Evolutionary conservation across 1,284 basidiomycete genomes (phyloP), one percentile per base, ranked within the genome.

Genomic region (Malassezia sympodialis): DNA sequence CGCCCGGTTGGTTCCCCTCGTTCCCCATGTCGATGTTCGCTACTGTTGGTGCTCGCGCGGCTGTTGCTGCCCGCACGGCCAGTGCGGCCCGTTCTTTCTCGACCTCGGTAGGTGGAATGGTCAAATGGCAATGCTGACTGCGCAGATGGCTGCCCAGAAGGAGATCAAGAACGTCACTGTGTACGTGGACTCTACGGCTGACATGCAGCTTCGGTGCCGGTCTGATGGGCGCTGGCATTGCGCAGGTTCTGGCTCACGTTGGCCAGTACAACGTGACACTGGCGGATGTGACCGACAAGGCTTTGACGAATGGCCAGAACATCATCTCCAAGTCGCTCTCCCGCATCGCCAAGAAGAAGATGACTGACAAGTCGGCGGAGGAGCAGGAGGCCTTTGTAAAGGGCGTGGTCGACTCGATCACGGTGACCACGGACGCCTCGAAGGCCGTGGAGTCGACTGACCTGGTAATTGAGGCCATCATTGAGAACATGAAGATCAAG

Each of bases 391-490:
- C 63, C 11, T 72, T 63, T 40, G 68, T 78, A 52, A 72, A 76
- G 52, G 62, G 67, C 23, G 72, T 80, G 23, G 72, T 81, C 51
- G 69, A 72, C 56, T 78, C 77, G 60, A 78, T 82, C 60, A 68
- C 70, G 50, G 74, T 77, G 3, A 79, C 79, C 5, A 81, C 80
- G 8, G 79, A 81, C 58, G 76, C 79, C 51, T 73, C 61, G 6
- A 73, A 77, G 50, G 79, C 79, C 2, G 79, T 80, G 31, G 61
- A 77, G 39, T 57, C 76, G 5, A 75, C 79, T 3, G 80, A 82
- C 66, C 71, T 81, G 43, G 80, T 82, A 44, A 76, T 82, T 51
- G 81, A 82, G 69, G 81, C 81, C 6, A 81, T 82, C 57, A 79
- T 82, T 58, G 81, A 82, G 65, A 79, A 78, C 60, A 67, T 82